Percentiles rank a stretch among this genome's conserved stretches.
phyloP scores from a whole-genome alignment of 495 filamentous ascomycete species.

The Penicillium herquei region DNA sequence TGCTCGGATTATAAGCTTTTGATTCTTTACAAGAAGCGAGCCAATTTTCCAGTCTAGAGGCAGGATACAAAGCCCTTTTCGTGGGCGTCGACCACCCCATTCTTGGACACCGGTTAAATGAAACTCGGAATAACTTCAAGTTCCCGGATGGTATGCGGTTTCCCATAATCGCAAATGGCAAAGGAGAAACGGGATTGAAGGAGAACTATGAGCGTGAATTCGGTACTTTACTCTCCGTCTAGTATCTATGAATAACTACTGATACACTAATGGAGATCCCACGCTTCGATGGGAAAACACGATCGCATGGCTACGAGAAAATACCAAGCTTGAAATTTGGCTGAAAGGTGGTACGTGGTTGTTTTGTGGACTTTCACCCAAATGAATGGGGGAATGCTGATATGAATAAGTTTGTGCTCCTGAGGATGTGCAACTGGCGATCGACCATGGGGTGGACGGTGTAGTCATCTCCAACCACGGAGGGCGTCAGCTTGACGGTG shows the following conservation, averaged over 20 bases:
- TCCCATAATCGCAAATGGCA: too few relatives aligned
- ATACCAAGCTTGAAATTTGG: constrained; percentile 89
- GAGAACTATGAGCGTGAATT: too few relatives aligned
- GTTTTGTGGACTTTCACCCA: not conserved
- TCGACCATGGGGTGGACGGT: constrained; percentile 74
- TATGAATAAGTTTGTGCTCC: constrained; percentile 56
- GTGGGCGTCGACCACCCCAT: not conserved
- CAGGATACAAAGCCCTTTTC: not conserved
- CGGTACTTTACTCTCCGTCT: too few relatives aligned
- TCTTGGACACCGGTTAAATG: not conserved
- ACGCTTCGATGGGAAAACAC: constrained; percentile 63
- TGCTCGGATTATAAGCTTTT: too few relatives aligned
- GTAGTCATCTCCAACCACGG: constrained; percentile 93
- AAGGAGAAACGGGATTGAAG: too few relatives aligned
- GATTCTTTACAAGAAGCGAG: too few relatives aligned
- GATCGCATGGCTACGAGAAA: constrained; percentile 79
- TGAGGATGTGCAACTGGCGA: constrained; percentile 77
- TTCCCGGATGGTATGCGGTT: not conserved
- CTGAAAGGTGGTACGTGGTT: constrained; percentile 68
- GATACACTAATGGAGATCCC: not conserved
- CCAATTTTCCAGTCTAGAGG: too few relatives aligned
- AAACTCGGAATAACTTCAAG: not conserved
- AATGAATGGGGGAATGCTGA: not conserved
- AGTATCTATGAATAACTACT: too few relatives aligned
- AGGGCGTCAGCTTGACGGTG: constrained; percentile 86